These are phyloP conservation scores for Fibroporia radiculosa DNA, from an alignment of 768 basidiomycete genomes.

Conservation along the genomic window DNA sequence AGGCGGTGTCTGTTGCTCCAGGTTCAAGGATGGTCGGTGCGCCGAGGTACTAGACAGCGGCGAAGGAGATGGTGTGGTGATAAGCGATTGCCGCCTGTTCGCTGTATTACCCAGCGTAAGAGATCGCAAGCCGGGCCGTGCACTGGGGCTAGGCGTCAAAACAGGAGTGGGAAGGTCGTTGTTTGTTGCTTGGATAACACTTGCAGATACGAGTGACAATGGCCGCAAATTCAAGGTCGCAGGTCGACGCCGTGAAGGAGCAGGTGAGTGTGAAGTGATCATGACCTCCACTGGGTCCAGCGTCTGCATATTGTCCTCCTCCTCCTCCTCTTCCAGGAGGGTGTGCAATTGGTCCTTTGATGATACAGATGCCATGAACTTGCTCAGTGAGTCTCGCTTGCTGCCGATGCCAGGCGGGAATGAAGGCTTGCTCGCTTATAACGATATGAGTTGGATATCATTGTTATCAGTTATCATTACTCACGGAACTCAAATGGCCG, in stretches of 20 bases:
- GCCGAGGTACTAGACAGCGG: neutral
- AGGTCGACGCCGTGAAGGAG: slow-evolving; percentile 52
- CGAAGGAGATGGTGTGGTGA: neutral
- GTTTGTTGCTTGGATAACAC: slow-evolving; percentile 9
- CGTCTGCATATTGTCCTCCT: slow-evolving; percentile 53
- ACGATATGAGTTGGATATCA: slow-evolving; percentile 32
- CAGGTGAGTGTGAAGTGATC: slow-evolving; percentile 19
- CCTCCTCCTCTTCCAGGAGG: slow-evolving; percentile 80
- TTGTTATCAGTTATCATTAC: slow-evolving; percentile 23
- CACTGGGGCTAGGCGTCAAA: slow-evolving; percentile 44
- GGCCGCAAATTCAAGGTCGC: slow-evolving; percentile 61
- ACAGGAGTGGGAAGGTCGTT: slow-evolving; percentile 32
- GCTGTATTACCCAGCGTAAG: slow-evolving; percentile 36
- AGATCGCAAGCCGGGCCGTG: slow-evolving; percentile 42
- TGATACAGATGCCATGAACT: slow-evolving; percentile 49
- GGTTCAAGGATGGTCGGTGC: slow-evolving; percentile 31
- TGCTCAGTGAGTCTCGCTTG: slow-evolving; percentile 79
- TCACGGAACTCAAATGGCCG: slow-evolving; percentile 59
- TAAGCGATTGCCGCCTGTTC: neutral
- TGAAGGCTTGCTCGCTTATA: slow-evolving; percentile 52
- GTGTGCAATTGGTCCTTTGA: slow-evolving; percentile 75
- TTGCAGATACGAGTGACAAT: slow-evolving; percentile 51
- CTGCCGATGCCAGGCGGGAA: slow-evolving; percentile 44
- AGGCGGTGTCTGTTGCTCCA: neutral
- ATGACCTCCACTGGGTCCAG: slow-evolving; percentile 9